Percentiles rank a stretch among this genome's conserved stretches.
phyloP scores from a whole-genome alignment of 106 monocot genomes.

The Platanthera zijinensis region DNA sequence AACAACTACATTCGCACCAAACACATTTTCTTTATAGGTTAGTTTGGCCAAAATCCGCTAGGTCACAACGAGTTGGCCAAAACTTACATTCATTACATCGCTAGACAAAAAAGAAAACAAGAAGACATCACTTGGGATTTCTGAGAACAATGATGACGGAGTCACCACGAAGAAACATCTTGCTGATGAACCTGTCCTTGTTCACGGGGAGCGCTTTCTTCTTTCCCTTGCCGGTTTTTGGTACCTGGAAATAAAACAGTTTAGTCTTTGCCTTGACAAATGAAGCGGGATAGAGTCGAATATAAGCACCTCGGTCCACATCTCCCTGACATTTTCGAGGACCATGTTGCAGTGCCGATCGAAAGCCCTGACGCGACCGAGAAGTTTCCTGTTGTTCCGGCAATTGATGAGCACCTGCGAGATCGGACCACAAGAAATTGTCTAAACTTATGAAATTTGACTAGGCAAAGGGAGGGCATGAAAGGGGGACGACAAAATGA shows the following conservation, averaged over 20 bases:
- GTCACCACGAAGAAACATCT: constrained; percentile 94
- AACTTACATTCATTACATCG: too few relatives aligned
- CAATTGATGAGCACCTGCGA: constrained; percentile 62
- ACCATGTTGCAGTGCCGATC: constrained; percentile 80
- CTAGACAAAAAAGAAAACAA: too few relatives aligned
- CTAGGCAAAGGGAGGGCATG: too few relatives aligned
- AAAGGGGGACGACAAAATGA: too few relatives aligned
- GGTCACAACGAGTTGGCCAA: too few relatives aligned
- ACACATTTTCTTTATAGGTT: too few relatives aligned
- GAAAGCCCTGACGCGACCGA: constrained; percentile 68
- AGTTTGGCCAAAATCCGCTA: too few relatives aligned
- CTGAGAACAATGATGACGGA: constrained; percentile 88
- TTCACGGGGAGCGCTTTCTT: constrained; percentile 83
- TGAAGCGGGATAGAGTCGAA: neutral
- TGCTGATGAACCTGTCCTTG: constrained; percentile 93
- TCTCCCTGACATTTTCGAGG: constrained; percentile 67
- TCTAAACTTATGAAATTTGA: too few relatives aligned
- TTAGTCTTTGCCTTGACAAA: too few relatives aligned
- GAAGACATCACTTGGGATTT: constrained; percentile 58
- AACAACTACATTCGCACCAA: too few relatives aligned
- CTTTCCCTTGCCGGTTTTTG: constrained; percentile 87
- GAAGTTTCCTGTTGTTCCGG: constrained; percentile 60
- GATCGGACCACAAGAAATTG: neutral
- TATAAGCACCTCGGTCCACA: constrained; percentile 68
- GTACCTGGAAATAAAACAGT: constrained; percentile 32